A percentile compares a stretch with the other conserved stretches of the same genome.
Evolutionary conservation across 2,329 filamentous ascomycete species (phyloP).

Genomic region (Fusarium oligoseptatum): DNA sequence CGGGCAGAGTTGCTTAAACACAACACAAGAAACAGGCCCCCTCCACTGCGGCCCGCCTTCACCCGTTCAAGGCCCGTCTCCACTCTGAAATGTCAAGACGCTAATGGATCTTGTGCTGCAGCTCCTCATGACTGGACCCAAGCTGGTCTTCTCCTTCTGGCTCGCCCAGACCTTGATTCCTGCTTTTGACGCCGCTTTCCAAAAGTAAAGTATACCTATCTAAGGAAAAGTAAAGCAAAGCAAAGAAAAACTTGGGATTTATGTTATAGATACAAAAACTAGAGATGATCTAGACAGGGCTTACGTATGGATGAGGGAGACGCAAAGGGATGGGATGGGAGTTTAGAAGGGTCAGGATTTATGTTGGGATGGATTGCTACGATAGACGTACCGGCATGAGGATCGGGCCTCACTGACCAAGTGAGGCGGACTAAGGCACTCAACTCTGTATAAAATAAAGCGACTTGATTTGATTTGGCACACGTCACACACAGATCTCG

Average conservation of each 20-base stretch:
- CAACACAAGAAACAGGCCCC: not conserved
- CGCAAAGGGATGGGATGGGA: slow-evolving; percentile 17
- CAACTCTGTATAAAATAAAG: slow-evolving; percentile 50
- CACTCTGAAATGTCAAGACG: slow-evolving; percentile 21
- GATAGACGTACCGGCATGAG: slow-evolving; percentile 42
- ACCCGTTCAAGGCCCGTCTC: slow-evolving; percentile 17
- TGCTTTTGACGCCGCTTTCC: slow-evolving; percentile 75
- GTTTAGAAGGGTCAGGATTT: slow-evolving; percentile 41
- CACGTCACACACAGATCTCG: slow-evolving; percentile 18
- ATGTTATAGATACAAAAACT: slow-evolving; percentile 29
- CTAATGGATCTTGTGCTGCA: slow-evolving; percentile 49
- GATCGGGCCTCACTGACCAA: slow-evolving; percentile 27
- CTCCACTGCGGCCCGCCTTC: not conserved
- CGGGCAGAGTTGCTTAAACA: not conserved
- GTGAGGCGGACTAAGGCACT: slow-evolving; percentile 38
- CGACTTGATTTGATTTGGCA: slow-evolving; percentile 49
- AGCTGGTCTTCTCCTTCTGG: slow-evolving; percentile 99
- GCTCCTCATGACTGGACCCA: slow-evolving; percentile 98
- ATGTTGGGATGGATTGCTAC: slow-evolving; percentile 39
- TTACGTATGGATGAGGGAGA: slow-evolving; percentile 8
- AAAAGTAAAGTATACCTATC: slow-evolving; percentile 32
- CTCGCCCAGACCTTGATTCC: slow-evolving; percentile 98
- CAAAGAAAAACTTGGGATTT: slow-evolving; percentile 14
- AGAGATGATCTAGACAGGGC: slow-evolving; percentile 23
- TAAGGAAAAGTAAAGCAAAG: not conserved